Conservation (phyloP, 805 yeast species). For the Blastobotrys chiropterorum region DNA sequence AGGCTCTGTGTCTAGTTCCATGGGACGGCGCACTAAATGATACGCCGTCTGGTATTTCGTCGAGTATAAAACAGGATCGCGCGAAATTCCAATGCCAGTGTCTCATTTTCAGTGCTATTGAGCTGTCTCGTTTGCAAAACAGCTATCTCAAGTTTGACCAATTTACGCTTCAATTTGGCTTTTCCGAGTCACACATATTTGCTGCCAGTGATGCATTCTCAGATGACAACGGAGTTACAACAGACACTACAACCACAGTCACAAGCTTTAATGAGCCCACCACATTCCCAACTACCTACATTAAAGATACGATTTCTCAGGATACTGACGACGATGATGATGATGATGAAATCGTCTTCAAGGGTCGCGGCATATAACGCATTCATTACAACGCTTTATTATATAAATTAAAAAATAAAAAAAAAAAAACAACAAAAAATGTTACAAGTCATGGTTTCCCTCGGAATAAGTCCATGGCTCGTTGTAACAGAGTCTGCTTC, state of each 20-base stretch:
- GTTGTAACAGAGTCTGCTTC: slow-evolving; percentile 38
- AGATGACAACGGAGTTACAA: not conserved
- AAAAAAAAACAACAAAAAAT: not conserved
- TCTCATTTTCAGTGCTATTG: slow-evolving; percentile 12
- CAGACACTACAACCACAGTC: not conserved
- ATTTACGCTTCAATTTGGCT: not conserved
- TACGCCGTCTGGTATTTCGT: slow-evolving; percentile 11
- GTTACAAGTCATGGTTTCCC: not conserved
- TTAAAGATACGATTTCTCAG: not conserved
- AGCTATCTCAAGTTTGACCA: slow-evolving; percentile 8
- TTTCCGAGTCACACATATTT: not conserved
- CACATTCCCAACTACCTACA: not conserved
- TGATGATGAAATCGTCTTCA: slow-evolving; percentile 10
- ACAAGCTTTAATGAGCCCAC: not conserved
- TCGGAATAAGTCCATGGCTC: slow-evolving; percentile 39
- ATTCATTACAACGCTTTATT: not conserved
- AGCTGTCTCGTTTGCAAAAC: slow-evolving; percentile 4
- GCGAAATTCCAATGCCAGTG: slow-evolving; percentile 11
- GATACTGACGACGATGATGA: slow-evolving; percentile 5
- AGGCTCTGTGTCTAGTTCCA: slow-evolving; percentile 13
- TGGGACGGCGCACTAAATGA: slow-evolving; percentile 12
- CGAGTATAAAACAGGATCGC: not conserved
- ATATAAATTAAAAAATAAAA: not conserved
- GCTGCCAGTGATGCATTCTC: not conserved
- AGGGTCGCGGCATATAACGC: slow-evolving; percentile 1